These are phyloP conservation scores for Colletotrichum karsti DNA, from an alignment of 2,329 filamentous ascomycete genomes.

Conservation along the genomic window DNA sequence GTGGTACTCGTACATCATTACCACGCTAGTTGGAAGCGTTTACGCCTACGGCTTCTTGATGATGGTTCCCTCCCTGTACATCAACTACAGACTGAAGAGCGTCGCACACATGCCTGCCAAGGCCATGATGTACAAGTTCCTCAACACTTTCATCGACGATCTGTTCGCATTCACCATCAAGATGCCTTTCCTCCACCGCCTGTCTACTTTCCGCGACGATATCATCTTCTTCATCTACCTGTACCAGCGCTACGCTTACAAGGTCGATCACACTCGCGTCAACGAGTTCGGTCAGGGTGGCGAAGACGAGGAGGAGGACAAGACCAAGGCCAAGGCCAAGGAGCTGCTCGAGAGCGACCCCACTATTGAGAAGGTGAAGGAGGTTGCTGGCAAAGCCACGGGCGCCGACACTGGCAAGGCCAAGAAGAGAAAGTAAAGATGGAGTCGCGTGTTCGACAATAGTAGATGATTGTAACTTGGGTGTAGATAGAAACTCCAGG, in stretches of 20 bases:
- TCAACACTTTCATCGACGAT: conserved; percentile 99
- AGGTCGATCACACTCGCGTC: conserved; percentile 87
- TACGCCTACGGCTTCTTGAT: conserved; percentile 99
- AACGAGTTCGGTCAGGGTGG: conserved; percentile 99
- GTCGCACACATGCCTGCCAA: conserved; percentile 97
- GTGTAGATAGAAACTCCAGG: background rate
- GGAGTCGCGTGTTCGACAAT: background rate
- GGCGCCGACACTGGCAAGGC: conserved; percentile 58
- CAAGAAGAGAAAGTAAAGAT: conserved; percentile 49
- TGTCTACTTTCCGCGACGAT: conserved; percentile 93
- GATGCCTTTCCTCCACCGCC: conserved; percentile 93
- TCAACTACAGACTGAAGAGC: conserved; percentile 97
- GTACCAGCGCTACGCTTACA: conserved; percentile 94
- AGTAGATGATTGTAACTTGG: background rate
- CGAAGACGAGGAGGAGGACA: conserved; percentile 78
- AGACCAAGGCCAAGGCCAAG: conserved; percentile 44
- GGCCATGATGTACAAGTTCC: conserved; percentile 97
- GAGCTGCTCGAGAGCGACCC: conserved; percentile 43
- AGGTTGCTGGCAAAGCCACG: conserved; percentile 50
- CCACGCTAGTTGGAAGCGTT: conserved; percentile 93
- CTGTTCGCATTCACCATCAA: conserved; percentile 99
- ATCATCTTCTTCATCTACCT: conserved; percentile 98
- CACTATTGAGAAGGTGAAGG: conserved; percentile 40
- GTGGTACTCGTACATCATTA: conserved; percentile 96
- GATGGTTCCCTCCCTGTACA: conserved; percentile 98